Base-by-base conservation (phyloP, 2,329 filamentous ascomycete species). In the Aspergillus intermedius region DNA sequence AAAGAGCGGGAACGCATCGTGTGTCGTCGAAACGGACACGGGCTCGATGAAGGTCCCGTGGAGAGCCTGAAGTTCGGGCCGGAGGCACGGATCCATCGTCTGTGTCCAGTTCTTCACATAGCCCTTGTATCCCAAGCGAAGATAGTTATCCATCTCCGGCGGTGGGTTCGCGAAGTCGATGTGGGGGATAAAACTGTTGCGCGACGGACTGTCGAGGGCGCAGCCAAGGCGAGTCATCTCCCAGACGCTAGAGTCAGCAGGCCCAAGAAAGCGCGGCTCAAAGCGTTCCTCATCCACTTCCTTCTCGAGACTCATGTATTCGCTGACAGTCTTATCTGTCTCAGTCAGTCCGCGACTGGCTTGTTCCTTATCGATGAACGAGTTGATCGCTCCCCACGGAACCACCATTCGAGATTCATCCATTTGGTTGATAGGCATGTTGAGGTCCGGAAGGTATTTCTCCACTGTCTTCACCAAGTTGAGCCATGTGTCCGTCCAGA, bases 11-110 rank as follows among this genome's bases (percentile, higher is more conserved):
- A 77, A 66, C 22, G 78, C 62, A 17, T 66, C 61, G 37, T 67
- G 63, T 0, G 73, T 70, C n/a, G 67, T 73, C 1, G 65, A 65
- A 3, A 72, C 64, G 3, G 73, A 73, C n/a, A 73, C 61, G 2
- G 75, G 75, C 46, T 75, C 73, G 25, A 77, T 68, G 45, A 78
- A 76, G 3, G 68, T 68, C 30, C 74, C 76, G 50, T 78, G 76
- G 1, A 73, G 57, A 13, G 65, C 66, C 50, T 72, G 69, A 3
- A 78, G 61, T 28, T 71, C 60, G 4, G 74, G 68, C 22, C 77
- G 69, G 19, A 68, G 60, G 50, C 76, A 79, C 0, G 70, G 65
- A 22, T 74, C 72, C 45, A 68, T 73, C 0, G 68, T 61, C n/a
- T 60, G 53, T 0, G 73, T 74, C 64, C 68, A 77, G 49, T 78